phyloP scores from a whole-genome alignment of 1,284 basidiomycete genomes.

The Sanghuangporus sanghuang region DNA sequence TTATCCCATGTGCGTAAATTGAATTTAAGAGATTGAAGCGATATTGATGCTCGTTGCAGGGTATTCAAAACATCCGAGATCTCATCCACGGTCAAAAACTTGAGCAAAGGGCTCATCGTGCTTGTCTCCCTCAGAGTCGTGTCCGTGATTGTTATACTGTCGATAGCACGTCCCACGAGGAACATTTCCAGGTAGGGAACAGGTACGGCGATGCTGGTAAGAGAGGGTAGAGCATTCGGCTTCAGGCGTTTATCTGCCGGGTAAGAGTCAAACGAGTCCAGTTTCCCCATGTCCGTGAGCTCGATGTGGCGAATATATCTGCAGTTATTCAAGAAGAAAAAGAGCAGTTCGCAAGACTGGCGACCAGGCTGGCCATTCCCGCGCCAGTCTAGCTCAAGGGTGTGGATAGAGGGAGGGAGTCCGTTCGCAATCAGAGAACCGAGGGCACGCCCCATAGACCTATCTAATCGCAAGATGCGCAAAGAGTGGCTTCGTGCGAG shows the following conservation, averaged over 20 bases:
- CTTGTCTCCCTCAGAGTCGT: background rate
- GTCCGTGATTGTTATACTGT: conserved; percentile 12
- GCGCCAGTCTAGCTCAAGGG: conserved; percentile 15
- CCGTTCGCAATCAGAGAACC: conserved; percentile 9
- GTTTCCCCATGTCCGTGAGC: conserved; percentile 15
- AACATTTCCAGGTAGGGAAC: conserved; percentile 8
- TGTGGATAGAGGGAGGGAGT: conserved; percentile 10
- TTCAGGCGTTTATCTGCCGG: conserved; percentile 3
- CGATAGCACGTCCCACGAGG: conserved; percentile 8
- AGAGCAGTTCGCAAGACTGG: conserved; percentile 1
- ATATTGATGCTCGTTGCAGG: background rate
- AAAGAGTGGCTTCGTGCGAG: conserved; percentile 10
- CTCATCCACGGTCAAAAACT: conserved; percentile 9
- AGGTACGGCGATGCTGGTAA: conserved; percentile 13
- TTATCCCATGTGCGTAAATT: conserved; percentile 16
- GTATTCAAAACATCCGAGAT: conserved; percentile 2
- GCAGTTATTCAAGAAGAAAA: conserved; percentile 11
- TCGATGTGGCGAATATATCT: conserved; percentile 10
- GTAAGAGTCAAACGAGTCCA: conserved; percentile 6
- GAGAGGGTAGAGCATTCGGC: conserved; percentile 3
- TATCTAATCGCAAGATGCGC: conserved; percentile 8
- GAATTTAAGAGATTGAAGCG: conserved; percentile 13
- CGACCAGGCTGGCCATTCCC: background rate
- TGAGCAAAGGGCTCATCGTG: background rate
- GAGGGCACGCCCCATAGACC: conserved; percentile 8